Base-by-base conservation (phyloP, 139 green algal species). In the Trebouxia sp. region DNA sequence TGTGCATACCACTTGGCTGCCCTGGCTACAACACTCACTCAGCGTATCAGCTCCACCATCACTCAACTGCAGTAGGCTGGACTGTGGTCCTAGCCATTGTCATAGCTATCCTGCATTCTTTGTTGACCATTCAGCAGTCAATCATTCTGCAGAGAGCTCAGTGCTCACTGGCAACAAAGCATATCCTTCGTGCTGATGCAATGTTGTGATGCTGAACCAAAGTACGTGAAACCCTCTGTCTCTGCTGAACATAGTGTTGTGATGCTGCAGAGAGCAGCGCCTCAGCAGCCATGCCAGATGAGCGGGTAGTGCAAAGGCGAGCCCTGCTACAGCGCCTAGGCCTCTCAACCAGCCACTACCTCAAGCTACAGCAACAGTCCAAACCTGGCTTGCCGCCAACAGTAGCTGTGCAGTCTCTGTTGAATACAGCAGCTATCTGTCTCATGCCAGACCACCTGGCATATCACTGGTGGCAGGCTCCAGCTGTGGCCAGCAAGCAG, bases 281-380 rank as follows among this genome's bases (percentile, higher is more conserved):
- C 26, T 14, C 15, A 48, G 43, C 43, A 79, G 43, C n/a, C n/a
- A n/a, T 28, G 28, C 41, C 45, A 24, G 32, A 43, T 42, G 39
- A 65, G 22, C 37, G 26, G 17, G 47, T 58, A 5, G 37, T 82
- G 17, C 77, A 76, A 20, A 30, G 50, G 77, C 77, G 62, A 48
- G 55, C 38, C 15, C 41, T 82, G 30, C 65, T 83, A 17, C 30
- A 30, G 6, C 42, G 30, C 4, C 45, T 83, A 20, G 43, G 65
- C 30, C 78, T 83, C 22, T 69, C 65, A 11, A 65, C 43, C 42
- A 67, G 38, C 10, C 65, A 78, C 30, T 83, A 78, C 78, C 43
- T 77, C 43, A 65, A 41, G n/a, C 62, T 76, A 9, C 20, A 45
- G 28, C n/a, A 20, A n/a, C 77, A 65, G 39, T 30, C 41, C 58